A percentile compares a stretch with the other conserved stretches of the same genome.
Evolutionary conservation across 805 yeast species (phyloP).

Genomic region (Candida sonorensis): DNA sequence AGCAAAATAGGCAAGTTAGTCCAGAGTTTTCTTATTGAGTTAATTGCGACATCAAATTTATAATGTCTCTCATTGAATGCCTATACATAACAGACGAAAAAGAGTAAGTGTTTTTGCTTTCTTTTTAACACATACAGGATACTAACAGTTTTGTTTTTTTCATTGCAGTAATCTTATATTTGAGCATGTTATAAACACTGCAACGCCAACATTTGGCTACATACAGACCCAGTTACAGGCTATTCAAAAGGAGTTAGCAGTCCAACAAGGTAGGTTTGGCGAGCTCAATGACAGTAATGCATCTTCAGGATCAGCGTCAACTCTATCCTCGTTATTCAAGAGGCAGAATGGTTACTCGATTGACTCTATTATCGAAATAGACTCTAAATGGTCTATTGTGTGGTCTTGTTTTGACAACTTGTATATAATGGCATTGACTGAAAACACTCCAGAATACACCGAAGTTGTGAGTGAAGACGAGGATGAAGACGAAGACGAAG

Average conservation of each 20-base stretch:
- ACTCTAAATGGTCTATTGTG: conserved; percentile 23
- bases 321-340: conserved; percentile 7
- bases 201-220: conserved; percentile 23
- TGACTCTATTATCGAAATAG: conserved; percentile 23
- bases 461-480: conserved; percentile 28
- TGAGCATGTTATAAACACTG: conserved; percentile 17
- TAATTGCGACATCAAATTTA: too few species aligned
- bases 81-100: conserved; percentile 23
- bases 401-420: conserved; percentile 22
- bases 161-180: conserved; percentile 21
- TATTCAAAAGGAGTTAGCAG: conserved; percentile 8
- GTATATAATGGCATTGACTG: conserved; percentile 13
- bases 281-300: background rate
- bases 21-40: too few species aligned
- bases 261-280: conserved; percentile 2
- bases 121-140: background rate
- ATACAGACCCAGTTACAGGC: conserved; percentile 16
- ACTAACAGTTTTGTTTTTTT: conserved; percentile 2
- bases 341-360: conserved; percentile 19
- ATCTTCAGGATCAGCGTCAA: background rate
- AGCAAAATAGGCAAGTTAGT: too few species aligned
- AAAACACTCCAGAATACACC: conserved; percentile 7
- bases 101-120: conserved; percentile 15
- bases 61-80: conserved; percentile 28
- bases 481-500: conserved; percentile 18